Evolutionary conservation across 2,329 filamentous ascomycete genomes (phyloP).

Genomic region (Colletotrichum destructivum): DNA sequence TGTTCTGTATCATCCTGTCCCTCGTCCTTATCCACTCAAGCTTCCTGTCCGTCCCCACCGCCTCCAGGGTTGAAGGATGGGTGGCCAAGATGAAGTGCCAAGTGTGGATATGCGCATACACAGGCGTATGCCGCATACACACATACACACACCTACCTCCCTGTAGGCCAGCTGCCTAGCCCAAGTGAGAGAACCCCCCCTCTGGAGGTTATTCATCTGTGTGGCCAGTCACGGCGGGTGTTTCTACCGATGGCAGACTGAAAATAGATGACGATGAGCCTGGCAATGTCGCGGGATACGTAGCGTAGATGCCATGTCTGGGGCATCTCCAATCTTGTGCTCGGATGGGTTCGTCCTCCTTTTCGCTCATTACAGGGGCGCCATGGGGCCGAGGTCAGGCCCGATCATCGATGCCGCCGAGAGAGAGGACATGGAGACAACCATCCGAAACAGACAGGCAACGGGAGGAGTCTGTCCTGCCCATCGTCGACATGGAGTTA

Average conservation of each 20-base stretch:
- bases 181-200: slow-evolving; percentile 17
- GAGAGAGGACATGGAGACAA: not conserved
- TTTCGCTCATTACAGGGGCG: not conserved
- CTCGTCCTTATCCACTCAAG: not conserved
- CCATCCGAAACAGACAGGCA: not conserved
- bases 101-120: slow-evolving; percentile 15
- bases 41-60: not conserved
- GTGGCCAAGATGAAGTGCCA: slow-evolving; percentile 7
- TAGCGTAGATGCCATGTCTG: slow-evolving; percentile 17
- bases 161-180: slow-evolving; percentile 21
- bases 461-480: not conserved
- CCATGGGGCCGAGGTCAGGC: not conserved
- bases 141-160: not conserved
- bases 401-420: not conserved
- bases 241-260: slow-evolving; percentile 11
- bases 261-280: slow-evolving; percentile 34
- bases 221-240: slow-evolving; percentile 11
- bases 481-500: not conserved
- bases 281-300: slow-evolving; percentile 19
- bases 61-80: slow-evolving; percentile 13
- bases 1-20: slow-evolving; percentile 1
- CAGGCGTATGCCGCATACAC: too few species aligned
- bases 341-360: not conserved
- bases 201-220: slow-evolving; percentile 11
- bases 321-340: slow-evolving; percentile 6